Evolutionary conservation across 805 yeast species (phyloP), one percentile per base, ranked within the genome.

Genomic region (Myxozyma neotropica): DNA sequence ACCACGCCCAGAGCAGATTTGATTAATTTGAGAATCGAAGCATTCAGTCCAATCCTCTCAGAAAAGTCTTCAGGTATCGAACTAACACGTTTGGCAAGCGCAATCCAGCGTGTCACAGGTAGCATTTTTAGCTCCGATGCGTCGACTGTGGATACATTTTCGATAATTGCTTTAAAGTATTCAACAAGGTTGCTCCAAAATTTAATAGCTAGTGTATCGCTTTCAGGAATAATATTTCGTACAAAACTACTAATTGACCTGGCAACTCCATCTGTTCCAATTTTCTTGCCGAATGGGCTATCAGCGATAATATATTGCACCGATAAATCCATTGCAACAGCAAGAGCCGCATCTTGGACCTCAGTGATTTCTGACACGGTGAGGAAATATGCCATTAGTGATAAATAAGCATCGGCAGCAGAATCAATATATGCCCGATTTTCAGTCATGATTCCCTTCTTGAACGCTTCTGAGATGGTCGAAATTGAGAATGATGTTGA

Each of bases 341-440:
- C 21, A 6, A 57, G 15, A 15, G 57, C 53, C 4, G 38, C 45
- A 12, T 31, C 38, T 29, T 40, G 56, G 13, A 54, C 15, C 26
- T 58, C 55, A 12, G 51, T 12, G 19, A 45, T 17, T 36, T 53
- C 57, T 4, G 65, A 58, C 3, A 46, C 58, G 5, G 58, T 50
- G 19, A 42, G 27, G 24, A 62, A n/a, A 27, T 53, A 62, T 1
- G 57, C 55, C 43, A 60, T 35, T 3, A 62, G 24, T 7, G 66
- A 58, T 12, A 62, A 27, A 39, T 60, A 62, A 4, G 66, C 58
- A 12, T 62, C 61, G 7, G 48, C 43, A n/a, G 64, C 52, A 4
- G 55, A 36, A 24, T 57, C 59, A 8, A 52, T 42, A 2, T 52
- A n/a, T 33, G 52, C 23, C 13, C 63, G 57, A n/a, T 27, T 27